phyloP scores from a whole-genome alignment of 2,329 filamentous ascomycete genomes.

The Trichoderma hamatum region DNA sequence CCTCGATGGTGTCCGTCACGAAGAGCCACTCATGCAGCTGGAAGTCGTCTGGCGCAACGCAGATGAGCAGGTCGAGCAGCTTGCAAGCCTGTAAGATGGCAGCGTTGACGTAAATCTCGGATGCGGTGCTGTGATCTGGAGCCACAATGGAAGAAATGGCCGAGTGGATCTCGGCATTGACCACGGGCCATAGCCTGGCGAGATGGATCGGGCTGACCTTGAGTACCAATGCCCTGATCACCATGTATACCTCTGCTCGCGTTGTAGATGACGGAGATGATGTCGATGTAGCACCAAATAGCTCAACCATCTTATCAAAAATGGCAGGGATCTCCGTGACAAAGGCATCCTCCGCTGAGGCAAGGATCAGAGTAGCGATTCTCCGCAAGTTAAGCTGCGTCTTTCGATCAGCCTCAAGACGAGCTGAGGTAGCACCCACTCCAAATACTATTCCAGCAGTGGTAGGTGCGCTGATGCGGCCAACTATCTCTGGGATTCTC shows the following conservation, averaged over 20 bases:
- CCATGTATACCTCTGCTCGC: slow-evolving; percentile 85
- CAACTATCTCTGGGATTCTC: slow-evolving; percentile 77
- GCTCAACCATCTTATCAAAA: slow-evolving; percentile 82
- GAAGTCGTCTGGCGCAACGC: slow-evolving; percentile 89
- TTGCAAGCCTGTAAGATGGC: slow-evolving; percentile 91
- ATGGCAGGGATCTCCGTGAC: slow-evolving; percentile 73
- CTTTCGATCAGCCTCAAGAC: slow-evolving; percentile 91
- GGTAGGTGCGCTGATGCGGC: slow-evolving; percentile 78
- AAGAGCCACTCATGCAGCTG: slow-evolving; percentile 99
- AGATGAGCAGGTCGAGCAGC: slow-evolving; percentile 84
- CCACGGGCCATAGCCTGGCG: slow-evolving; percentile 83
- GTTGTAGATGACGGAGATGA: slow-evolving; percentile 92
- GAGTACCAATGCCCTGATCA: slow-evolving; percentile 79
- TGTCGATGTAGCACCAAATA: slow-evolving; percentile 78
- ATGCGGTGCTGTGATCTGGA: slow-evolving; percentile 62
- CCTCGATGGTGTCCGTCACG: slow-evolving; percentile 94
- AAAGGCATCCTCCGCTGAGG: slow-evolving; percentile 77
- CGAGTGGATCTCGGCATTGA: slow-evolving; percentile 82
- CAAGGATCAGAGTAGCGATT: slow-evolving; percentile 77
- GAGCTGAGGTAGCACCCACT: slow-evolving; percentile 91
- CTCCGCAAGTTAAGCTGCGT: slow-evolving; percentile 88
- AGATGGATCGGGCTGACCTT: slow-evolving; percentile 79
- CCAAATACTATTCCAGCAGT: slow-evolving; percentile 97
- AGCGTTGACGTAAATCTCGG: slow-evolving; percentile 75
- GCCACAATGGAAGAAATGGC: slow-evolving; percentile 76